A percentile compares a stretch with the other conserved stretches of the same genome.
Conservation (phyloP, 139 green algal genomes). For the Volvox reticuliferus region DNA sequence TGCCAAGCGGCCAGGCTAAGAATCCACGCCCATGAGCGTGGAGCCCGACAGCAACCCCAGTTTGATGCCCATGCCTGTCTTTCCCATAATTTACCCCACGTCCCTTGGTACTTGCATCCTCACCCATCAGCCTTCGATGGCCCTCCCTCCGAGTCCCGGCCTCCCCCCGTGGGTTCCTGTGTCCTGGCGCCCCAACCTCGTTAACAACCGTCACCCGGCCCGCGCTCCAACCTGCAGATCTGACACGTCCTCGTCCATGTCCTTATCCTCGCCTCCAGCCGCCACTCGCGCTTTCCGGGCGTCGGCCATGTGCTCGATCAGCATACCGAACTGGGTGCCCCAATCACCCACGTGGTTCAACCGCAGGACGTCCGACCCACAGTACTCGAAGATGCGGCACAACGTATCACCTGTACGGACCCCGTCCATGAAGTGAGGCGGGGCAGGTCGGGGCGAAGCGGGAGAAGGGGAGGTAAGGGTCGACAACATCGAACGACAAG, state of each 20-base stretch:
- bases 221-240: conserved; percentile 77
- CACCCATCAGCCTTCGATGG: neutral
- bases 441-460: neutral
- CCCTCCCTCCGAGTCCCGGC: neutral
- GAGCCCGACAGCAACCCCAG: too few species aligned
- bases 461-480: neutral
- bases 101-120: neutral
- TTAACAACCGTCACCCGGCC: neutral
- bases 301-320: conserved; percentile 93
- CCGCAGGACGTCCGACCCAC: conserved; percentile 88
- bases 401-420: conserved; percentile 69
- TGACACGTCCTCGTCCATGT: conserved; percentile 76
- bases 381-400: conserved; percentile 88
- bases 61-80: too few species aligned
- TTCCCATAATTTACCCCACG: neutral
- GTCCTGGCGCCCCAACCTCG: too few species aligned
- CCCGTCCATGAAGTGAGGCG: neutral
- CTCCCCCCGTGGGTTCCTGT: too few species aligned
- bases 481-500: too few species aligned
- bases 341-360: conserved; percentile 99
- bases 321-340: conserved; percentile 99
- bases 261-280: conserved; percentile 70
- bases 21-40: too few species aligned
- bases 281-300: conserved; percentile 52
- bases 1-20: too few species aligned